Evolutionary conservation across 2,329 filamentous ascomycete species (phyloP).

Genomic region (Paracamarosporium sp.): DNA sequence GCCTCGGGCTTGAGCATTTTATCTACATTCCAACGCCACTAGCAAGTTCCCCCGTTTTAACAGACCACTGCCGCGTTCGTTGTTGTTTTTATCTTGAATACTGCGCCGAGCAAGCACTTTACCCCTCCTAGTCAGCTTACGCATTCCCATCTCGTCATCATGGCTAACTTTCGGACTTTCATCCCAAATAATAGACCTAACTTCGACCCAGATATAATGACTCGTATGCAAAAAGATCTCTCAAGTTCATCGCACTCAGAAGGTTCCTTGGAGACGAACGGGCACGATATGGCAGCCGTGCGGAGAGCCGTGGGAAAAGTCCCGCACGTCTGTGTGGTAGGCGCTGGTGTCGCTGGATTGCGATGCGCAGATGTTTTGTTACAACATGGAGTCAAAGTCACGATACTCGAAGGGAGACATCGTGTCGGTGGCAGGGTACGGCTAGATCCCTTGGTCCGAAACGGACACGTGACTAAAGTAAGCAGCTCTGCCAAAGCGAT

Average conservation of each 20-base stretch:
- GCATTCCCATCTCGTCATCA: conserved; percentile 20
- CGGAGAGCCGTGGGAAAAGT: conserved; percentile 41
- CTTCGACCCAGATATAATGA: conserved; percentile 22
- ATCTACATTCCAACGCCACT: conserved; percentile 2
- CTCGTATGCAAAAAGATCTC: conserved; percentile 43
- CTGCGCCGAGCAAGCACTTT: neutral
- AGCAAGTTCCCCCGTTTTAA: neutral
- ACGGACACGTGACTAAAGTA: conserved; percentile 14
- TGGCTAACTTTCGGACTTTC: conserved; percentile 37
- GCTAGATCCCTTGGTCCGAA: conserved; percentile 22
- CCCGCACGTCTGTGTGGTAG: conserved; percentile 70
- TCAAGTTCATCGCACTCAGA: conserved; percentile 37
- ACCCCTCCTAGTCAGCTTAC: neutral
- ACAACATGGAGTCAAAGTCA: conserved; percentile 69
- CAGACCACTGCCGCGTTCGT: neutral
- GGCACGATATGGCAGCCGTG: conserved; percentile 30
- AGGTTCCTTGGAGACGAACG: conserved; percentile 24
- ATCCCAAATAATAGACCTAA: conserved; percentile 27
- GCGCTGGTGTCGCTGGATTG: conserved; percentile 74
- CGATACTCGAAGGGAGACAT: conserved; percentile 71
- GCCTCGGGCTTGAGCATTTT: conserved; percentile 1
- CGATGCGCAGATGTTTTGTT: conserved; percentile 73
- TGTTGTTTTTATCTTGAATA: neutral
- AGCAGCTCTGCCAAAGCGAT: conserved; percentile 57
- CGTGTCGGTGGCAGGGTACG: conserved; percentile 70